Percentiles rank a stretch among this genome's conserved stretches.
Conservation (phyloP, 495 filamentous ascomycete genomes). For the Lindgomyces ingoldianus region DNA sequence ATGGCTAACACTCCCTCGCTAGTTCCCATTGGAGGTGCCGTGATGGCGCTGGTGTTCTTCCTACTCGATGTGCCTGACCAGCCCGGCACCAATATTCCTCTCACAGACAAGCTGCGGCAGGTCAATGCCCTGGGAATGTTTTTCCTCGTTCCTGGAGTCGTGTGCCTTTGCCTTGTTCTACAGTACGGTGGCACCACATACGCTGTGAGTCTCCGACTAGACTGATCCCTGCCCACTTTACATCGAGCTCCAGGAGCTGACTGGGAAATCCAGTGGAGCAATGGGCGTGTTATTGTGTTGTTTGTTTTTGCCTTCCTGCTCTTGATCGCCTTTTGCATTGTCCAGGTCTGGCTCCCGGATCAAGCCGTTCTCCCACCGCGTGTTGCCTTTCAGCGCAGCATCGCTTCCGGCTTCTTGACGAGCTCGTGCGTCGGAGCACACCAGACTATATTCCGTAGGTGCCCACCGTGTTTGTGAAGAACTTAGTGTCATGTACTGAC, state of each 20-base stretch:
- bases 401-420: not conserved
- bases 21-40: constrained; percentile 53
- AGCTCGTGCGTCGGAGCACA: too few species aligned
- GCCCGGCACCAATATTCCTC: not conserved
- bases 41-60: not conserved
- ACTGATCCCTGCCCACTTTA: not conserved
- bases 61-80: not conserved
- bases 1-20: too few species aligned
- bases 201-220: not conserved
- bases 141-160: constrained; percentile 69
- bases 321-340: not conserved
- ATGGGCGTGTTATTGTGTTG: constrained; percentile 66
- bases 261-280: constrained; percentile 66
- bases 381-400: not conserved
- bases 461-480: too few species aligned
- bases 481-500: too few species aligned
- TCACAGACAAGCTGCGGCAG: constrained; percentile 54
- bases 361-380: not conserved
- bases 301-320: constrained; percentile 50
- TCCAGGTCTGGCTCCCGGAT: not conserved
- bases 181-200: constrained; percentile 71
- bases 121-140: constrained; percentile 67
- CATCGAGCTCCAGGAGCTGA: too few species aligned
- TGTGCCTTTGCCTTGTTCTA: constrained; percentile 72
- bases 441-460: too few species aligned